phyloP scores from a whole-genome alignment of 1,284 basidiomycete species.

The Trichosporon inkin region DNA sequence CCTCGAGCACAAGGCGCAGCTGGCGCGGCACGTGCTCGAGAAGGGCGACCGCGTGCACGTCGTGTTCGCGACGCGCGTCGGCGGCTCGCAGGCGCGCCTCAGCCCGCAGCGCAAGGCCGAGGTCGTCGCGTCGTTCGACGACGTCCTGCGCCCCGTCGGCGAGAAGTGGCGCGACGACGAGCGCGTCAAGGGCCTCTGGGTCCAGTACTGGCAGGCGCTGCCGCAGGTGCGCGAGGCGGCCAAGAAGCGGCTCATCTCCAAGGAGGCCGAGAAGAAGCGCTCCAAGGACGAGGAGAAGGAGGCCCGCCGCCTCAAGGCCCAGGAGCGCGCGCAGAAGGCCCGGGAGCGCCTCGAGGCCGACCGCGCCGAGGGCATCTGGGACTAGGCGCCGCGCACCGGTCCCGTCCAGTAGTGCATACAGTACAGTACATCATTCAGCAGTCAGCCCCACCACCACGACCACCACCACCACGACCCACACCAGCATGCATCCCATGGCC shows the following conservation, averaged over 20 bases:
- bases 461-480: no score
- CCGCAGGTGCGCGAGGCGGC: slow-evolving; percentile 68
- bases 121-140: slow-evolving; percentile 55
- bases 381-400: no score
- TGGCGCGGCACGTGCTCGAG: slow-evolving; percentile 31
- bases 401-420: no score
- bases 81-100: slow-evolving; percentile 17
- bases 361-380: neutral
- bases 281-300: slow-evolving; percentile 32
- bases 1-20: slow-evolving; percentile 38
- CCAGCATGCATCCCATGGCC: no score
- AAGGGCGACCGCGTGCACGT: slow-evolving; percentile 45
- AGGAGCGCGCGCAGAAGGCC: slow-evolving; percentile 95
- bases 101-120: slow-evolving; percentile 50
- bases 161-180: slow-evolving; percentile 82
- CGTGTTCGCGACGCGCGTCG: slow-evolving; percentile 37
- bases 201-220: slow-evolving; percentile 72
- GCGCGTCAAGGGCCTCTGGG: slow-evolving; percentile 63
- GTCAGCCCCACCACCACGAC: neutral
- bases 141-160: slow-evolving; percentile 69
- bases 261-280: slow-evolving; percentile 58
- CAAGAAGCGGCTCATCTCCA: slow-evolving; percentile 65
- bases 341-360: slow-evolving; percentile 51
- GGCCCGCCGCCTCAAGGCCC: slow-evolving; percentile 55
- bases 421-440: neutral